Conservation (phyloP, 345 rosid species). For the Garcia nutans region DNA sequence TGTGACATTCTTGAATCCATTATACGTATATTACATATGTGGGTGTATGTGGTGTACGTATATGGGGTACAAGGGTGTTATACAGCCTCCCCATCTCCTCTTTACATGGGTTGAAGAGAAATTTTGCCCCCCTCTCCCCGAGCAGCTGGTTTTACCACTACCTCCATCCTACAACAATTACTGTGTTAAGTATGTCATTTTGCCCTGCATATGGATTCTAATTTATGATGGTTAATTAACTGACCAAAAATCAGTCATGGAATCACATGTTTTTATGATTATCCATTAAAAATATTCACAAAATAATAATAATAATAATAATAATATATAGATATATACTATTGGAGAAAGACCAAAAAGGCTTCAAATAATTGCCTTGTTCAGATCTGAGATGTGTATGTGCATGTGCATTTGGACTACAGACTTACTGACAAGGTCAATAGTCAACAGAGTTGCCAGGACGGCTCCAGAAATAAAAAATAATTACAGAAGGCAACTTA, state of each 20-base stretch:
- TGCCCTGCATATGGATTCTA: neutral
- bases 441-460: neutral
- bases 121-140: too few relatives aligned
- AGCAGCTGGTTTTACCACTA: too few relatives aligned
- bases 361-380: neutral
- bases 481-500: neutral
- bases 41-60: too few relatives aligned
- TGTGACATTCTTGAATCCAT: too few relatives aligned
- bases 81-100: too few relatives aligned
- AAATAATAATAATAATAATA: too few relatives aligned
- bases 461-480: neutral
- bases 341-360: neutral
- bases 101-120: too few relatives aligned
- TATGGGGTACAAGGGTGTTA: too few relatives aligned
- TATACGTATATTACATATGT: too few relatives aligned
- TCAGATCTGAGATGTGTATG: too few relatives aligned
- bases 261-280: neutral
- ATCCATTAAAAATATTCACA: neutral
- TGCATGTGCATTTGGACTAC: neutral
- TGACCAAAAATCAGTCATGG: neutral
- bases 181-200: slow-evolving; percentile 3
- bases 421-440: neutral
- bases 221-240: neutral
- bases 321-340: neutral
- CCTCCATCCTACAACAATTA: slow-evolving; percentile 61